These are phyloP conservation scores for Cercospora canescens DNA, from an alignment of 2,329 filamentous ascomycete species.

Conservation along the genomic window DNA sequence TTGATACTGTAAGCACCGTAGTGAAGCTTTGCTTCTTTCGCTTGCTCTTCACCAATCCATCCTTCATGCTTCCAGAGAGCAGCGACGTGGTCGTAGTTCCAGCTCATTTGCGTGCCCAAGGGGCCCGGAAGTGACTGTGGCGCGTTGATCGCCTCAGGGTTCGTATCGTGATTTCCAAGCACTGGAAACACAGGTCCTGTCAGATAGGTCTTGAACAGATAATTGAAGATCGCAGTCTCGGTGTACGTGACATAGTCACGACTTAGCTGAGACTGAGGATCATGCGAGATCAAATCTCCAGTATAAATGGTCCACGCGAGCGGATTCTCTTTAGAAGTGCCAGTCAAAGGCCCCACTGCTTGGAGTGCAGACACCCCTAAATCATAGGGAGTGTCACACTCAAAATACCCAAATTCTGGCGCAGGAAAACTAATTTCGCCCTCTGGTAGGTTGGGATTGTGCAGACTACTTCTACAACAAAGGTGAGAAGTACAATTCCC, in stretches of 20 bases:
- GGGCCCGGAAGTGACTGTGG: constrained; percentile 55
- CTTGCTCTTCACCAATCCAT: constrained; percentile 52
- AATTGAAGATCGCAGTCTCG: constrained; percentile 51
- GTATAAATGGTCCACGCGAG: constrained; percentile 59
- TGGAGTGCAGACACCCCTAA: constrained; percentile 57
- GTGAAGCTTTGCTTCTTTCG: constrained; percentile 51
- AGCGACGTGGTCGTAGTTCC: constrained; percentile 60
- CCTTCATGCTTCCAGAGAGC: constrained; percentile 57
- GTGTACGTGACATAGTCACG: constrained; percentile 55
- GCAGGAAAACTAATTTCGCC: constrained; percentile 47
- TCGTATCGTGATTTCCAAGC: constrained; percentile 60
- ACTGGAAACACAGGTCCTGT: constrained; percentile 58
- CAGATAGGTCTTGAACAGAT: constrained; percentile 58
- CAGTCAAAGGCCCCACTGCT: constrained; percentile 57
- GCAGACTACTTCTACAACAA: constrained; percentile 52
- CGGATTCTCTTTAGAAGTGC: constrained; percentile 49
- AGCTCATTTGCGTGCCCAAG: constrained; percentile 57
- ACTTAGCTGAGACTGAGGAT: constrained; percentile 53
- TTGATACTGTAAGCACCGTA: constrained; percentile 59
- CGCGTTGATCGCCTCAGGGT: constrained; percentile 54
- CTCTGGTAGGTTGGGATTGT: constrained; percentile 38
- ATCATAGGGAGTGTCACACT: constrained; percentile 61
- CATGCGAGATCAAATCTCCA: constrained; percentile 59
- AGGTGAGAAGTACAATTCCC: constrained; percentile 54
- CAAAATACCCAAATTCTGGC: constrained; percentile 56